phyloP scores from a whole-genome alignment of 805 yeast species.

The Brettanomyces naardenensis region DNA sequence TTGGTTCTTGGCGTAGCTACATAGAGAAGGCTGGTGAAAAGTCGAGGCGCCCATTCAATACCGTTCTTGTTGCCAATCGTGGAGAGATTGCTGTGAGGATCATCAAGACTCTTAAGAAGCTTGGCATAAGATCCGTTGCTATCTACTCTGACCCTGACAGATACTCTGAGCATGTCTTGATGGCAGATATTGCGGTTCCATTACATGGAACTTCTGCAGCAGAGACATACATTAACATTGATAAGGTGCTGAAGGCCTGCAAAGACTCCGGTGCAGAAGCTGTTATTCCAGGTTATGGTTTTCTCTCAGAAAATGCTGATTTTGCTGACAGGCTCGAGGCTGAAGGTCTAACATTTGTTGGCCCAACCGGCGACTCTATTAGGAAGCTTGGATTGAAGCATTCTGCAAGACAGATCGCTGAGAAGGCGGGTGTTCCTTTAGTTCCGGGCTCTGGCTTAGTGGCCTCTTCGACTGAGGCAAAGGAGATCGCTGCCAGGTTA shows the following conservation, averaged over 20 bases:
- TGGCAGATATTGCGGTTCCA: conserved; percentile 77
- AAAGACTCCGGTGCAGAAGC: conserved; percentile 82
- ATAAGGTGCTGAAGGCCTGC: conserved; percentile 82
- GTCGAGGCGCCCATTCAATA: conserved; percentile 48
- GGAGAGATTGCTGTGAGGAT: conserved; percentile 97
- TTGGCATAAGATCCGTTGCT: conserved; percentile 75
- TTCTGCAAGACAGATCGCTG: conserved; percentile 93
- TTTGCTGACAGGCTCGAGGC: conserved; percentile 80
- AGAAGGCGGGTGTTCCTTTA: conserved; percentile 85
- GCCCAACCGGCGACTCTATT: conserved; percentile 94
- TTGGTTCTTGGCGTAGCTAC: conserved; percentile 84
- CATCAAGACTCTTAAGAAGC: conserved; percentile 75
- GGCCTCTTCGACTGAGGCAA: conserved; percentile 64
- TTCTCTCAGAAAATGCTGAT: conserved; percentile 92
- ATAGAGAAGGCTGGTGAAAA: conserved; percentile 21
- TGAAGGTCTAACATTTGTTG: conserved; percentile 87
- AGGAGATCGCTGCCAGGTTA: conserved; percentile 60
- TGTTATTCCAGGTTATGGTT: conserved; percentile 97
- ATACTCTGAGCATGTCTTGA: conserved; percentile 76
- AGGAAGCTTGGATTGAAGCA: conserved; percentile 89
- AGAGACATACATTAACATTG: conserved; percentile 81
- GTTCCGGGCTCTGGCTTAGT: conserved; percentile 96
- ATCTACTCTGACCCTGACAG: conserved; percentile 87
- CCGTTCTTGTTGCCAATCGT: conserved; percentile 92
- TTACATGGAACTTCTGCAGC: conserved; percentile 80